Conservation (phyloP, 179 eudicot species). For the Pouteria campechiana region DNA sequence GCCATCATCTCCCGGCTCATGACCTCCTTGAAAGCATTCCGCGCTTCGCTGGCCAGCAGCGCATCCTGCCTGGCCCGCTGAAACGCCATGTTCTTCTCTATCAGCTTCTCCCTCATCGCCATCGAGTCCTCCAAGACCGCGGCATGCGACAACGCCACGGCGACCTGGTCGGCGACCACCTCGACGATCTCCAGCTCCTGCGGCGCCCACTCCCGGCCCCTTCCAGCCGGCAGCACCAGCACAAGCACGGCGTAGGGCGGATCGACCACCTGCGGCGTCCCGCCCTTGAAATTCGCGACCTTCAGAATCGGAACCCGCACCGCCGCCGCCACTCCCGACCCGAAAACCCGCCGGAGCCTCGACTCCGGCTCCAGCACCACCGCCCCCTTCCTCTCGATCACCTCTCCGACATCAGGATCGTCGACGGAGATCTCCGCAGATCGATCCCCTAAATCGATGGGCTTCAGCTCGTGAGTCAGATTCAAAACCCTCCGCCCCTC, state of each 20-base stretch:
- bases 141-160: conserved; percentile 44
- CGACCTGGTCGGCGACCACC: conserved; percentile 47
- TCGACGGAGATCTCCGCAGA: conserved; percentile 16
- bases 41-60: conserved; percentile 35
- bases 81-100: conserved; percentile 21
- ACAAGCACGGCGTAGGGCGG: conserved; percentile 31
- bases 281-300: conserved; percentile 38
- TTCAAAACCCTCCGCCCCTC: conserved; percentile 19
- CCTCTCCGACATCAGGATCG: conserved; percentile 28
- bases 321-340: conserved; percentile 31
- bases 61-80: conserved; percentile 37
- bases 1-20: conserved; percentile 43
- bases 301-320: conserved; percentile 36
- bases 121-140: conserved; percentile 37
- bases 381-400: conserved; percentile 21
- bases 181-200: conserved; percentile 33
- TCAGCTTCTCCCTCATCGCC: conserved; percentile 30
- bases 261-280: conserved; percentile 29
- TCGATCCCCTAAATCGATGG: conserved; percentile 8
- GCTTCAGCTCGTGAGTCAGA: conserved; percentile 31
- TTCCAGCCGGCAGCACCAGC: conserved; percentile 24
- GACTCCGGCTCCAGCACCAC: conserved; percentile 24
- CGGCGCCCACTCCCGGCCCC: conserved; percentile 16
- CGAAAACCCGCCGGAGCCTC: conserved; percentile 14
- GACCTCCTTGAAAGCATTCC: conserved; percentile 34